Evolutionary conservation across 768 basidiomycete genomes (phyloP), one percentile per base, ranked within the genome.

Genomic region (Infundibulicybe gibba): DNA sequence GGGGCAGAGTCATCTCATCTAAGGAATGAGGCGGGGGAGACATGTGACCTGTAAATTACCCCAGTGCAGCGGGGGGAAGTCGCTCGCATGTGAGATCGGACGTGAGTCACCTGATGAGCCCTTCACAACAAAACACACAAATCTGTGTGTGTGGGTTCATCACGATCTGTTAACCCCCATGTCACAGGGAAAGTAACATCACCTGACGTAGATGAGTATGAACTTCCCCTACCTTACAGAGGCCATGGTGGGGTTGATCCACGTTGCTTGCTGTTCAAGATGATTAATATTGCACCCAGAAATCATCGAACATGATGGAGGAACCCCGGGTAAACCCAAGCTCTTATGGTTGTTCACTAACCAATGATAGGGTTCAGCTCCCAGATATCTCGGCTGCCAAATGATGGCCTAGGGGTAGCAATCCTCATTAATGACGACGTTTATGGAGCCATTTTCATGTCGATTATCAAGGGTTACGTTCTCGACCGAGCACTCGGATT

Each of bases 321-420:
- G 49, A 15, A 37, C 52, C 35, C 45, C 49, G 45, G 54, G 53
- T 51, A 44, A 3, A 11, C n/a, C 35, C 35, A 6, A 10, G 17
- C 10, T 10, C n/a, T n/a, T 3, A 38, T 38, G n/a, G 10, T n/a
- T 38, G 35, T 38, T 4, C 8, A 10, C 10, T 38, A n/a, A 34
- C 13, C 19, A 16, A 11, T 35, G 15, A 17, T 21, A 40, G 12
- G 63, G 58, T 41, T 64, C 61, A 40, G 54, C 57, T 30, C 61
- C 51, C n/a, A n/a, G 19, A 41, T 41, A 12, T 17, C 44, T 13
- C 37, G 48, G n/a, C 35, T 45, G 17, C 48, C 44, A 3, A 6
- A 34, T 16, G 49, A 46, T 11, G 44, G 44, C 12, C 15, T 44
- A 30, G 49, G 44, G 3, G 14, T 49, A 15, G 49, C 49, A 11